Evolutionary conservation across 495 filamentous ascomycete species (phyloP).

Genomic region (Corynascus novoguineensis): DNA sequence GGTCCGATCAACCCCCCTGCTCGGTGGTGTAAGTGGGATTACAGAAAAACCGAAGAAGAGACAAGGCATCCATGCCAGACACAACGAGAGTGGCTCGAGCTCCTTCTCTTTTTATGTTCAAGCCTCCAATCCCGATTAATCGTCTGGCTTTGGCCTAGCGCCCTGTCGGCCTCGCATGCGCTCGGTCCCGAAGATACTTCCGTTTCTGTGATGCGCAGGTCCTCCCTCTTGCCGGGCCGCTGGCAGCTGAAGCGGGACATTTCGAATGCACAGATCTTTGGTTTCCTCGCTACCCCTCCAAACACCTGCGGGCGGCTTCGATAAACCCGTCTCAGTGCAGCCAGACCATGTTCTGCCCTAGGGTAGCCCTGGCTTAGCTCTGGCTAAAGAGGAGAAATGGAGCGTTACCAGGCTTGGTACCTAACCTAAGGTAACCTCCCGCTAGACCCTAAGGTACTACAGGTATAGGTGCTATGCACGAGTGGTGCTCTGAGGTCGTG

Average conservation of each 20-base stretch:
- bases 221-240: neutral
- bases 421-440: no score
- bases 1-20: conserved; percentile 10
- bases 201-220: neutral
- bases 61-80: neutral
- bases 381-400: neutral
- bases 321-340: neutral
- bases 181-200: conserved; percentile 2
- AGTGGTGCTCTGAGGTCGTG: no score
- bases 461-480: no score
- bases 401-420: no score
- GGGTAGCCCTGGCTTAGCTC: no score
- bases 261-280: neutral
- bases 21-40: conserved; percentile 8
- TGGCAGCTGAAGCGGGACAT: conserved; percentile 1
- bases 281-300: neutral
- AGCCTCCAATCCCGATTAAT: neutral
- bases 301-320: neutral
- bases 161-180: neutral
- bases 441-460: no score
- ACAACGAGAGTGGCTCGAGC: neutral
- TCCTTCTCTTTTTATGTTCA: conserved; percentile 11
- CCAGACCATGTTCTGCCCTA: no score
- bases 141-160: neutral
- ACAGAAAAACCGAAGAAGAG: conserved; percentile 4